Evolutionary conservation across 129 eudicot genomes (phyloP).

Genomic region (Calendula officinalis): DNA sequence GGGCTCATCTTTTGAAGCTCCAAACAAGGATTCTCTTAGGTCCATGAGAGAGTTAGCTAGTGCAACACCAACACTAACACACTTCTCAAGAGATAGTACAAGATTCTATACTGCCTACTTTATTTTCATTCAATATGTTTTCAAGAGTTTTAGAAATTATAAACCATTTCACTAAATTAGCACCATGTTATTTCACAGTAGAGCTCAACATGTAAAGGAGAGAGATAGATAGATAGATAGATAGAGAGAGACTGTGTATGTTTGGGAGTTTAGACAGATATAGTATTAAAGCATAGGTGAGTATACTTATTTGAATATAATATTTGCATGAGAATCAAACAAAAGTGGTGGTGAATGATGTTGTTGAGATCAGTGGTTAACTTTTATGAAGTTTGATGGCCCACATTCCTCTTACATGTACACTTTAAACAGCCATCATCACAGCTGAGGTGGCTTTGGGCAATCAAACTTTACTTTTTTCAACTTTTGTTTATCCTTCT

Average conservation of each 20-base stretch:
- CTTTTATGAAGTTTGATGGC: constrained; percentile 34
- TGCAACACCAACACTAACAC: constrained; percentile 40
- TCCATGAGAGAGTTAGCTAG: constrained; percentile 35
- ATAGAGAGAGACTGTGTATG: not conserved
- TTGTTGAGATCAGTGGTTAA: constrained; percentile 34
- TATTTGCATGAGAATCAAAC: constrained; percentile 47
- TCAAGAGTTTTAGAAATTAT: constrained; percentile 36
- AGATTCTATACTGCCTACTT: constrained; percentile 43
- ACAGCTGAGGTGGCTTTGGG: constrained; percentile 52
- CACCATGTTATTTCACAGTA: constrained; percentile 27
- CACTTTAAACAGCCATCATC: constrained; percentile 42
- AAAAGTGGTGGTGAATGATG: constrained; percentile 40
- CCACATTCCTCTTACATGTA: constrained; percentile 44
- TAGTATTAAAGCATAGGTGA: constrained; percentile 31
- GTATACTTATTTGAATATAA: not conserved
- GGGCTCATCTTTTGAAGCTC: constrained; percentile 46
- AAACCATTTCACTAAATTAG: constrained; percentile 23
- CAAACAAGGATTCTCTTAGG: constrained; percentile 42
- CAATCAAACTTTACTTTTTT: constrained; percentile 42
- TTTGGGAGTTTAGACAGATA: constrained; percentile 27
- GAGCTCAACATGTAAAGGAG: constrained; percentile 4
- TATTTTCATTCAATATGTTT: constrained; percentile 40
- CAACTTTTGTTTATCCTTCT: constrained; percentile 42
- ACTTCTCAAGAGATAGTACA: constrained; percentile 50
- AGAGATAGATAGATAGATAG: no score